Evolutionary conservation across 306 rosid species (phyloP), one percentile per base, ranked within the genome.

Genomic region (Cajanus cajan): DNA sequence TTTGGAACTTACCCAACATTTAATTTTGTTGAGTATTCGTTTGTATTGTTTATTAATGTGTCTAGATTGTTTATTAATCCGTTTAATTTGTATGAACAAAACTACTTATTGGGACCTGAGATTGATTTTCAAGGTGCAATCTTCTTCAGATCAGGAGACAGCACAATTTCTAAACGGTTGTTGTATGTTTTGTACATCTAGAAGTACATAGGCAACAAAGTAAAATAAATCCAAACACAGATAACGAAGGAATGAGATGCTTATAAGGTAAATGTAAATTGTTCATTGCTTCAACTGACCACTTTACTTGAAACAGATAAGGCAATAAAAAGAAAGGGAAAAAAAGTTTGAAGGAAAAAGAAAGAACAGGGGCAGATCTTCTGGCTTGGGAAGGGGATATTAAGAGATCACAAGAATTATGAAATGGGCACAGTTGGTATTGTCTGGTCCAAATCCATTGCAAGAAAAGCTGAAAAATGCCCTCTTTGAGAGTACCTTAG

Each of bases 391-490:
- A 76, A 77, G 79, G 86, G 79, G 86, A 78, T 73, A 76, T 67
- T 80, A 77, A 73, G 84, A 73, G 78, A 83, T 77, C 84, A 77
- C 85, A 44, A 45, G 57, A 78, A 69, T 70, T 55, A 50, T 80
- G 62, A 75, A 45, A 77, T 52, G 86, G 78, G 63, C 79, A 81
- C 31, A 11, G 51, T 40, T 73, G 74, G 52, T 74, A 45, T 62
- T 85, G 77, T 80, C 78, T 9, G 45, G 62, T 80, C 76, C 75
- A 76, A 58, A 82, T 52, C 83, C 83, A 73, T 68, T 31, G 78
- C 69, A 70, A 87, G 88, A 79, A 85, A 88, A 80, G 82, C 84
- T 73, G 74, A 33, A 73, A 85, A 83, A 43, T 73, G 78, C 71
- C 78, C 82, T 68, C 81, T 62, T 83, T 69, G 76, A 55, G 80